Evolutionary conservation across 2,329 filamentous ascomycete species (phyloP).

Genomic region (Aspergillus hiratsukae): DNA sequence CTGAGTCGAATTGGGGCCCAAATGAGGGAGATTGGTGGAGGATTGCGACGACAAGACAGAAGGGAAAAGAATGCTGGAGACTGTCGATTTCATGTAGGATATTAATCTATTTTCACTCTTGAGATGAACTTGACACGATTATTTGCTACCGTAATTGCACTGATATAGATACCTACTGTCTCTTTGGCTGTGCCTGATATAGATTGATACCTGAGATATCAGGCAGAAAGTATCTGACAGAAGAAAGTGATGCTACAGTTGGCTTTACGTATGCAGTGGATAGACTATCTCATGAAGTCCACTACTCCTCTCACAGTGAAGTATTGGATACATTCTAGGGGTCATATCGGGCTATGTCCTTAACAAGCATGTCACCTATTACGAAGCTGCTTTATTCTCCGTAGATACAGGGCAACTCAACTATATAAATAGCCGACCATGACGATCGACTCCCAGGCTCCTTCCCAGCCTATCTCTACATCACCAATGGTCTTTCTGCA

Average conservation of each 20-base stretch:
- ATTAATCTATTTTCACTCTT: background rate
- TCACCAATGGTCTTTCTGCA: background rate
- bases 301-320: background rate
- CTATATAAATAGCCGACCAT: background rate
- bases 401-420: background rate
- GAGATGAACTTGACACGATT: background rate
- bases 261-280: background rate
- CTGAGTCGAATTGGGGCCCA: background rate
- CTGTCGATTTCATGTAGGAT: background rate
- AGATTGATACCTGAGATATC: background rate
- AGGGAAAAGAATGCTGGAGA: background rate
- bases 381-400: background rate
- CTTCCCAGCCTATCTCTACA: background rate
- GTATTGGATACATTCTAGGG: background rate
- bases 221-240: background rate
- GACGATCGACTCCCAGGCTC: background rate
- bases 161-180: too few relatives aligned
- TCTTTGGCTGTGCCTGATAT: background rate
- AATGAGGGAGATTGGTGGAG: background rate
- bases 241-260: background rate
- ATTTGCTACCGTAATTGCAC: too few relatives aligned
- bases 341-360: background rate
- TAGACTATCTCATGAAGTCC: background rate
- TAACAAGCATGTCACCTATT: background rate
- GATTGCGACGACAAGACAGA: background rate